Percentiles rank a stretch among this genome's conserved stretches.
These are phyloP conservation scores for Pythium aquatile DNA, from an alignment of 352 stramenopile species.

Conservation along the genomic window DNA sequence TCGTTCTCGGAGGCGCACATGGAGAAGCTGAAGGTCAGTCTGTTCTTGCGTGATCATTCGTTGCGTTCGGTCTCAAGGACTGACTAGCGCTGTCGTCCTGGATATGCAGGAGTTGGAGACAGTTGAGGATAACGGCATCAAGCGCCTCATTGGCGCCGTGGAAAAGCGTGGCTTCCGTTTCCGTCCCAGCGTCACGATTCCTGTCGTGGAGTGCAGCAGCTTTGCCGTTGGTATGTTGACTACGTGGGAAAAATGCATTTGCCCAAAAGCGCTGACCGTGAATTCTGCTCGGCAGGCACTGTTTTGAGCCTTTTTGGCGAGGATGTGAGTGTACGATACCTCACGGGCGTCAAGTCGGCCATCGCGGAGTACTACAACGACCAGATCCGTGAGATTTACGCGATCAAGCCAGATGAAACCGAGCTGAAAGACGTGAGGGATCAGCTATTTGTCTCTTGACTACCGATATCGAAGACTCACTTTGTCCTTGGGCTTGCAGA, in stretches of 20 bases:
- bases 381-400: conserved; percentile 87
- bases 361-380: conserved; percentile 89
- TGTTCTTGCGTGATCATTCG: background rate
- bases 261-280: background rate
- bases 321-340: conserved; percentile 60
- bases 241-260: background rate
- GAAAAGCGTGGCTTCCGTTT: conserved; percentile 49
- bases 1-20: conserved; percentile 39
- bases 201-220: conserved; percentile 53
- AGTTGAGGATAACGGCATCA: conserved; percentile 44
- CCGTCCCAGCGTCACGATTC: conserved; percentile 63
- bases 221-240: conserved; percentile 37
- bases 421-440: conserved; percentile 56
- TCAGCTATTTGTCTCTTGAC: background rate
- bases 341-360: conserved; percentile 69
- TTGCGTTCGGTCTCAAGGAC: background rate
- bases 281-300: conserved; percentile 27
- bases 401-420: conserved; percentile 44
- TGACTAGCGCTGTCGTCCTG: background rate
- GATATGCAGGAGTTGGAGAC: conserved; percentile 43
- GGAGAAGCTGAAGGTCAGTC: conserved; percentile 47
- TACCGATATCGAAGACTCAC: background rate
- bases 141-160: conserved; percentile 49
- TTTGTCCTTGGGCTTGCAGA: conserved; percentile 27
- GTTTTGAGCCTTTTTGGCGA: conserved; percentile 53